Base-by-base conservation (phyloP, 1,284 basidiomycete genomes). In the Cryptococcus jaspeensis region DNA sequence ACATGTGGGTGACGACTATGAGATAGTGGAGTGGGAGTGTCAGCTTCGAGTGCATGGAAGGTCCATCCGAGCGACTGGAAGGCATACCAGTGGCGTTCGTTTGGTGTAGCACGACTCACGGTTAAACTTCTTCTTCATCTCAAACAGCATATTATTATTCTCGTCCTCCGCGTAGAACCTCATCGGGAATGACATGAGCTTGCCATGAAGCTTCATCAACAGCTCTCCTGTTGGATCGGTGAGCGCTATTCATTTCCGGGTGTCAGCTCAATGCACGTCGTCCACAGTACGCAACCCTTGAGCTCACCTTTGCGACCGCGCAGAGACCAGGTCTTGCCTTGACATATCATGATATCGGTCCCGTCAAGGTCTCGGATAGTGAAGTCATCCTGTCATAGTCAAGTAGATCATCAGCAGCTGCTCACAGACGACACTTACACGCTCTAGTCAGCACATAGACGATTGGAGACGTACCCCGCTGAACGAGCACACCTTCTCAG, bases 321-420 rank as follows among this genome's bases (percentile, higher is more conserved):
- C 32, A 75, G 60, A 11, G 64, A 67, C 32, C 74, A 32, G 2
- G 67, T 60, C 48, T 70, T 67, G n/a, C 72, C 76, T 38, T 63
- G 38, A 46, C 73, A 74, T 20, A 49, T 46, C 5, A 72, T 62
- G 1, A 78, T 71, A 1, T 55, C 53, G 1, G 52, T 40, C 1
- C 75, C 75, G 16, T 67, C 63, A 22, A 51, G 50, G 49, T 78
- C 75, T 53, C 72, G 71, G 49, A 77, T 57, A 18, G 56, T 54
- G 50, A 72, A 76, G 52, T 73, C 69, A 52, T 76, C 73, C 67
- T 72, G 41, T n/a, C n/a, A n/a, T n/a, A n/a, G n/a, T n/a, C n/a
- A n/a, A n/a, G n/a, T n/a, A n/a, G n/a, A n/a, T n/a, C n/a, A n/a
- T n/a, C n/a, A n/a, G n/a, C n/a, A n/a, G n/a, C n/a, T n/a, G n/a